Evolutionary conservation across 148 eudicot species (phyloP), one percentile per base, ranked within the genome.

Genomic region (Chenopodium suecicum): DNA sequence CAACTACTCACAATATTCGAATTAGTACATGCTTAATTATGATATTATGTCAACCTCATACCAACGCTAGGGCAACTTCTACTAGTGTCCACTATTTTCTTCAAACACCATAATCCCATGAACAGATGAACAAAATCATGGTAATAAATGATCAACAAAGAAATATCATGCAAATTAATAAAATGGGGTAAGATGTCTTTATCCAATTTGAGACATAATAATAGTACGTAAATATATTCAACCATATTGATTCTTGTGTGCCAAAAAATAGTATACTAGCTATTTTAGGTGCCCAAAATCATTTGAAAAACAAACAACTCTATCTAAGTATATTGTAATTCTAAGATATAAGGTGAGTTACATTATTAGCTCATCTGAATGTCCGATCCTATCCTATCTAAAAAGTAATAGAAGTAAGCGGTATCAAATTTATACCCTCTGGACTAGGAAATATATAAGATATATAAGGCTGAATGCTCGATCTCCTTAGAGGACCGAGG

Each of bases 31-130:
- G 44, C 44, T 41, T 6, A n/a, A 13, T 65, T 27, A 65, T 65
- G 32, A 65, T 65, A 69, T 69, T 69, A 31, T 69, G 73, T 34
- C 73, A 69, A 69, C 73, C 47, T 70, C 74, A 70, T 70, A 70
- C 74, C 48, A 17, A 70, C 16, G 44, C 23, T 70, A 70, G 74
- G 74, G 74, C 74, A 70, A 70, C 74, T 16, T 70, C 23, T 70
- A 70, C 22, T 34, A 69, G 19, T 69, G 22, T 69, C 72, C 46
- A 31, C n/a, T 65, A 70, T 1, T 70, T 70, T 70, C 23, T 23
- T 34, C 50, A 37, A 70, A 70, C 50, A 70, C 50, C 20, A 32
- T 34, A 17, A 31, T 31, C 22, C 73, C 73, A 37, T 70, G 74
- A 70, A 70, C 74, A 70, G 41, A 12, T 70, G n/a, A 70, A 34